Conservation (phyloP, 164 flowering plant species). For the Kingdonia uniflora region DNA sequence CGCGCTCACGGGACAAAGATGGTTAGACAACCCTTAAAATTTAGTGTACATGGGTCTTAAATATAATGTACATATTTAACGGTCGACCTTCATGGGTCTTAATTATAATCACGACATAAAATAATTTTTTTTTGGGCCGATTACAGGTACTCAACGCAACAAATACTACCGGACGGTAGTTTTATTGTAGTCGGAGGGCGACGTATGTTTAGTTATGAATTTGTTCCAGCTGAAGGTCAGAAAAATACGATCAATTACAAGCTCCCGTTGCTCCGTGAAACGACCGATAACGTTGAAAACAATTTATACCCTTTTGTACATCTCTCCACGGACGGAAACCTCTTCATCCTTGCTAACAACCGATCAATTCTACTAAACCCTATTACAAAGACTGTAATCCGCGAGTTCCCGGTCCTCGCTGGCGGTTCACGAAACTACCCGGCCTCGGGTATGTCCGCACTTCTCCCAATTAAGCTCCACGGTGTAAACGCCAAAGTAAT, state of each 20-base stretch:
- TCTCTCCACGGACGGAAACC: constrained; percentile 68
- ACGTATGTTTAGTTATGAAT: constrained; percentile 45
- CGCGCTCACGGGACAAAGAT: constrained; percentile 39
- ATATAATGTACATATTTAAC: too few species aligned
- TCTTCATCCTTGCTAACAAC: constrained; percentile 81
- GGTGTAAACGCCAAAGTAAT: background rate
- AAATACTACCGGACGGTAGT: constrained; percentile 45
- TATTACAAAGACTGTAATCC: constrained; percentile 20
- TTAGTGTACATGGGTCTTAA: too few species aligned
- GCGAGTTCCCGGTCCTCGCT: constrained; percentile 37
- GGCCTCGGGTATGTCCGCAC: constrained; percentile 49
- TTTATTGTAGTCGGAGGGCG: constrained; percentile 67
- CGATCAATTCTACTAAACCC: constrained; percentile 52
- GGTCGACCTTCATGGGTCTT: too few species aligned
- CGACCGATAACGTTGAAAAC: constrained; percentile 53
- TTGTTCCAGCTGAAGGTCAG: constrained; percentile 33
- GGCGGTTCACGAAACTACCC: constrained; percentile 89
- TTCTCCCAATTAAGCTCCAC: constrained; percentile 56
- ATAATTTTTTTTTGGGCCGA: background rate
- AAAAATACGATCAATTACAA: constrained; percentile 6
- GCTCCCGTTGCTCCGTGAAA: constrained; percentile 40
- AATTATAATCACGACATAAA: background rate
- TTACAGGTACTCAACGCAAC: constrained; percentile 59
- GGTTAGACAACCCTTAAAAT: too few species aligned
- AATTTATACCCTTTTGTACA: constrained; percentile 80